These are phyloP conservation scores for Ceratonia siliqua DNA, from an alignment of 306 rosid species.

Conservation along the genomic window DNA sequence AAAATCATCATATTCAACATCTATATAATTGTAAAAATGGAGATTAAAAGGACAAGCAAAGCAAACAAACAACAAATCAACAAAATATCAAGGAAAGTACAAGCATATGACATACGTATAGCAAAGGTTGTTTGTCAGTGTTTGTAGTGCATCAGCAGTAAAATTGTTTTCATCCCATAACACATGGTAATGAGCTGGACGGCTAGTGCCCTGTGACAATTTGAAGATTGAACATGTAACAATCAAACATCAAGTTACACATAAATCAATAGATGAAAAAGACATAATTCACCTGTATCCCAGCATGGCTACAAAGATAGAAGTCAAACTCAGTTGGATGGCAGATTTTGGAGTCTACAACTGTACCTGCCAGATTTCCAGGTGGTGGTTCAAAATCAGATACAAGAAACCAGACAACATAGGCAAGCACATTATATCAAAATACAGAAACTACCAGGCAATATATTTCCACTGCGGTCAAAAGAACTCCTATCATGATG, in stretches of 20 bases:
- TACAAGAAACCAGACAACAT: not conserved
- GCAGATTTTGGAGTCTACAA: conserved; percentile 94
- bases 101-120: conserved; percentile 69
- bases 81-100: not conserved
- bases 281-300: conserved; percentile 68
- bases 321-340: conserved; percentile 96
- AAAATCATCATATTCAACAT: not conserved
- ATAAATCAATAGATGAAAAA: not conserved
- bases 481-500: conserved; percentile 63
- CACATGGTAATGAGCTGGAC: conserved; percentile 97
- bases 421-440: not conserved
- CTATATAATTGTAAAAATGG: not conserved
- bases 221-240: not conserved
- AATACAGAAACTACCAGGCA: conserved; percentile 62
- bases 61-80: not conserved
- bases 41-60: not conserved
- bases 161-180: conserved; percentile 95
- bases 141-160: conserved; percentile 85
- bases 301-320: conserved; percentile 94
- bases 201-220: conserved; percentile 83
- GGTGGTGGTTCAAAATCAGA: not conserved
- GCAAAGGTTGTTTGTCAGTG: conserved; percentile 85
- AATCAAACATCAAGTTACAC: not conserved
- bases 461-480: conserved; percentile 90
- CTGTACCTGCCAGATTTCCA: conserved; percentile 64